Percentiles rank a stretch among this genome's conserved stretches.
These are phyloP conservation scores for Ambrosiella beaveri DNA, from an alignment of 2,329 filamentous ascomycete genomes.

Conservation along the genomic window DNA sequence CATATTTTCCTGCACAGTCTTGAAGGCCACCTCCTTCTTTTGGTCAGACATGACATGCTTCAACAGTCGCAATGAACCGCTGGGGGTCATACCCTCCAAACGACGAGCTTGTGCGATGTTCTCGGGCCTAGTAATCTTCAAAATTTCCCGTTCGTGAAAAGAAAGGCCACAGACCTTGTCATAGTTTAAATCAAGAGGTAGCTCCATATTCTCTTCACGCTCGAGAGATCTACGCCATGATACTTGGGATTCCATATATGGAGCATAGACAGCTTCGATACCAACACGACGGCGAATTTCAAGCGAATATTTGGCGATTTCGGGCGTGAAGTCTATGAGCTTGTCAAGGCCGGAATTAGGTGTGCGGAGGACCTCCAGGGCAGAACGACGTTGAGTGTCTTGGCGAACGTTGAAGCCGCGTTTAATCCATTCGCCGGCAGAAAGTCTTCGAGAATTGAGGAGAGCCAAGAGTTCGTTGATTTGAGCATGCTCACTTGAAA, in stretches of 20 bases:
- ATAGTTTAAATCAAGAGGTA: conserved; percentile 68
- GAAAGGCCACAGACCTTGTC: conserved; percentile 55
- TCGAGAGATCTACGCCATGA: conserved; percentile 48
- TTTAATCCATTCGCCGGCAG: conserved; percentile 48
- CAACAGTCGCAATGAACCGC: conserved; percentile 43
- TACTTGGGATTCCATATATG: conserved; percentile 62
- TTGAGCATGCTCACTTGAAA: conserved; percentile 45
- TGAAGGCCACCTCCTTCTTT: conserved; percentile 11
- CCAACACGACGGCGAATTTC: conserved; percentile 51
- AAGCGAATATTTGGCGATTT: conserved; percentile 33
- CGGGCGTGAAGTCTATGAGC: conserved; percentile 41
- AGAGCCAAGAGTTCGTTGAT: conserved; percentile 47
- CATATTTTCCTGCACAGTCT: conserved; percentile 4
- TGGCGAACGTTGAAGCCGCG: conserved; percentile 52
- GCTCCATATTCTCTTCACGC: conserved; percentile 55
- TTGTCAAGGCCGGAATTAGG: conserved; percentile 39
- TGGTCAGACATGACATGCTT: conserved; percentile 30
- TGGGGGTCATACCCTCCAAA: conserved; percentile 60
- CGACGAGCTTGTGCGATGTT: conserved; percentile 76
- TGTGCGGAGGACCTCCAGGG: conserved; percentile 63
- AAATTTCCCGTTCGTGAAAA: conserved; percentile 55
- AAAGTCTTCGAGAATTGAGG: conserved; percentile 41
- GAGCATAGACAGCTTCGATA: conserved; percentile 73
- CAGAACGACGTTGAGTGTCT: conserved; percentile 50
- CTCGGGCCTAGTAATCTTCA: conserved; percentile 58